Conservation (phyloP, 352 stramenopile genomes). For the Pseudoperonospora humuli region DNA sequence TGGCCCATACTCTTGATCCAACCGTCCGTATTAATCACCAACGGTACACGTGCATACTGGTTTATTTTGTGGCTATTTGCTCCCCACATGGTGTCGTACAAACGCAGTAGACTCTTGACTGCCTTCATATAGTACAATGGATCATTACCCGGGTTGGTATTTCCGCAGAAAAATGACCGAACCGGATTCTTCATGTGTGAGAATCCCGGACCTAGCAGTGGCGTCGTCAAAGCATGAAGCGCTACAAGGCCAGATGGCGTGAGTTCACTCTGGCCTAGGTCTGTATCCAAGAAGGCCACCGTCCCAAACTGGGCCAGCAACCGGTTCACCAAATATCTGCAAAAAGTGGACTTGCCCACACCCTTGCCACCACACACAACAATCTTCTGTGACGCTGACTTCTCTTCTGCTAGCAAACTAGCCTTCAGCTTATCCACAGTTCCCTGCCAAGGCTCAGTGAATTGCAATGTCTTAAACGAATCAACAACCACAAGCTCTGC, state of each 20-base stretch:
- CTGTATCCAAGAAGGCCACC: constrained; percentile 92
- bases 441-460: constrained; percentile 49
- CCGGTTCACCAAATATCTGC: constrained; percentile 90
- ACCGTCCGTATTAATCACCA: constrained; percentile 96
- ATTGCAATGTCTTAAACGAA: constrained; percentile 50
- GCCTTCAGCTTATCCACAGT: constrained; percentile 37
- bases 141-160: constrained; percentile 66
- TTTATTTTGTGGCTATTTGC: constrained; percentile 1
- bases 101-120: constrained; percentile 55
- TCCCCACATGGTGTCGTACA: constrained; percentile 57
- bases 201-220: constrained; percentile 88
- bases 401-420: constrained; percentile 22
- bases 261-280: constrained; percentile 93
- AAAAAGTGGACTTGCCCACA: constrained; percentile 94
- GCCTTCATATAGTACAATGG: constrained; percentile 69
- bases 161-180: constrained; percentile 68
- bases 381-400: constrained; percentile 37
- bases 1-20: constrained; percentile 97
- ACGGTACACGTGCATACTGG: constrained; percentile 43
- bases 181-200: constrained; percentile 82
- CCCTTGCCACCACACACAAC: constrained; percentile 92
- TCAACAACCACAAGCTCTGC: constrained; percentile 50
- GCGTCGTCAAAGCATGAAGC: constrained; percentile 81
- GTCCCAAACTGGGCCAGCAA: constrained; percentile 61
- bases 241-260: constrained; percentile 89